Base-by-base conservation (phyloP, 176 grass and related monocot genomes). In the Zizania latifolia region DNA sequence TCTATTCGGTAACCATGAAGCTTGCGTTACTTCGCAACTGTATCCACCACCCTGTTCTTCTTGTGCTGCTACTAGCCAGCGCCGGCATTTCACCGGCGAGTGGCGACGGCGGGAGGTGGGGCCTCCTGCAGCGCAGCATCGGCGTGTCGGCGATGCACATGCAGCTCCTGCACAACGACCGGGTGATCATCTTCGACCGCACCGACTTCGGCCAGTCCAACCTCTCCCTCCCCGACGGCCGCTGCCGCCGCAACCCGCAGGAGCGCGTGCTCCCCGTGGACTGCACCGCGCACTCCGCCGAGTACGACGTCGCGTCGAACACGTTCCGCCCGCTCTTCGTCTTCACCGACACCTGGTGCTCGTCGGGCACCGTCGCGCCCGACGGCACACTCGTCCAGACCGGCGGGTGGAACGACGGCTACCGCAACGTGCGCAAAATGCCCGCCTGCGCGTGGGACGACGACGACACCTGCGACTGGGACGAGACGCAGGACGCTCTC, bases 61-160 rank as follows among this genome's bases (percentile, higher is more conserved):
- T 62, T 33, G 26, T 87, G 6, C 51, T 87, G 4, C 51, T 72
- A 59, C 30, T 83, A 37, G 31, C 50, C 13, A 50, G 37, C 50
- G 39, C 11, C 24, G 10, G 38, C 60, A 67, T 74, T 51, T 62
- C 46, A 48, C 38, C 68, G 14, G 74, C 59, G 8, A 38, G 16
- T 71, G 84, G 43, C 63, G 85, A 45, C 14, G 74, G 40, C 40
- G 92, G 89, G 19, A 65, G 66, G 29, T 95, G 92, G 92, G 80
- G 86, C 5, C 80, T 95, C 51, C 92, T 91, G 76, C 86, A 95
- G 45, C 37, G 71, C 61, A 95, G 76, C 80, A 84, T 91, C 55
- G 92, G 92, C 27, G 86, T 95, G 27, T 95, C 92, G 37, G 92
- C 92, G 37, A 95, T 95, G 92, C 92, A 95, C 89, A 95, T 95